These are phyloP conservation scores for Pelargonium hybrid DNA, from an alignment of 441 rosid species.

Conservation along the genomic window DNA sequence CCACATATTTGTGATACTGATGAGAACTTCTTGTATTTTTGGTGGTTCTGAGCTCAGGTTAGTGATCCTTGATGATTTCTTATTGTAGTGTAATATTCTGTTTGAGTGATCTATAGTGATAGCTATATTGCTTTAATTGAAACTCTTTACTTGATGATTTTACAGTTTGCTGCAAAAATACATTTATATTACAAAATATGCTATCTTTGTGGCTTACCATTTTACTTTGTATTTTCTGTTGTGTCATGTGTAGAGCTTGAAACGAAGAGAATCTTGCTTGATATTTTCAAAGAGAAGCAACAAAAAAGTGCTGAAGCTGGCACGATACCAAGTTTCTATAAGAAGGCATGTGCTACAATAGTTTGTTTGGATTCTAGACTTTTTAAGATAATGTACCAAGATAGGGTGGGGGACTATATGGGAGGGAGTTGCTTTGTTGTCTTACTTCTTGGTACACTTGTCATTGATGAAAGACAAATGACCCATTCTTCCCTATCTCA, in stretches of 20 bases:
- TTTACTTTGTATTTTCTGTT: neutral
- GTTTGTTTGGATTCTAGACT: constrained; percentile 14
- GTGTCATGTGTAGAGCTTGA: constrained; percentile 57
- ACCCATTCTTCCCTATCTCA: no score
- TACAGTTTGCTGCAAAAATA: no score
- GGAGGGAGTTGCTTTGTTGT: neutral
- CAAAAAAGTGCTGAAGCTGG: constrained; percentile 85
- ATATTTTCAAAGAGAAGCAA: constrained; percentile 91
- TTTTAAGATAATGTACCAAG: neutral
- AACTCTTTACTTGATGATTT: no score
- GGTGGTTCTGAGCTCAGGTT: no score
- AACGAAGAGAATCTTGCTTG: constrained; percentile 93
- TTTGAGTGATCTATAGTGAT: no score
- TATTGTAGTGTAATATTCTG: no score
- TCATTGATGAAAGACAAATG: neutral
- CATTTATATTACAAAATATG: neutral
- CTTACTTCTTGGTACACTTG: neutral
- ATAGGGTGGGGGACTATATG: neutral
- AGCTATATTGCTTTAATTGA: no score
- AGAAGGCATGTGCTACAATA: constrained; percentile 53
- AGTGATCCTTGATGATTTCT: no score
- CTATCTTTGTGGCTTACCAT: neutral
- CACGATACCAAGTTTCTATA: constrained; percentile 80
- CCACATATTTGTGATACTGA: no score
- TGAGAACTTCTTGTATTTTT: no score